Conservation (phyloP, 1,284 basidiomycete genomes). For the Ustilago esculenta region DNA sequence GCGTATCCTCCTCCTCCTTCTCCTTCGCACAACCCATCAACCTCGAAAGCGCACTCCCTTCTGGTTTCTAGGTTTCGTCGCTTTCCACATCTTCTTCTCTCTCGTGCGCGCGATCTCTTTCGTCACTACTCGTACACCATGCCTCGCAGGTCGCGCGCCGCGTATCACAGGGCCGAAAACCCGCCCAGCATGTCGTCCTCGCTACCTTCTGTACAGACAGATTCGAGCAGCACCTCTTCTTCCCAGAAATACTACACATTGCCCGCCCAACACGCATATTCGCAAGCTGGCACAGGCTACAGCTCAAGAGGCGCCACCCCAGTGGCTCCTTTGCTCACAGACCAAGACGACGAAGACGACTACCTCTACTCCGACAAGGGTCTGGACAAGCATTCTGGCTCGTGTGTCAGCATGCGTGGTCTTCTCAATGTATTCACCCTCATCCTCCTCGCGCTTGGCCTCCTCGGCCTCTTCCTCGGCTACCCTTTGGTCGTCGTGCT, state of each 20-base stretch:
- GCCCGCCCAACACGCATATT: constrained; percentile 5
- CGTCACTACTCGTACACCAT: no score
- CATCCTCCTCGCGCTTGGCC: constrained; percentile 47
- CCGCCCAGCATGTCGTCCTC: constrained; percentile 34
- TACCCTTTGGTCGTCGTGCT: constrained; percentile 59
- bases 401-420: constrained; percentile 47
- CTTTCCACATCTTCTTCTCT: no score
- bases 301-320: background rate
- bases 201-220: constrained; percentile 31
- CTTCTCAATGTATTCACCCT: constrained; percentile 60
- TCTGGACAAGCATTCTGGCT: constrained; percentile 21
- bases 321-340: constrained; percentile 25
- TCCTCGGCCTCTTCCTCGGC: constrained; percentile 62
- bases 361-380: constrained; percentile 38
- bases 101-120: no score
- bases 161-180: constrained; percentile 40
- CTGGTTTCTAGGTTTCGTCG: no score
- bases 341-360: constrained; percentile 45
- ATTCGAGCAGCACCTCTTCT: constrained; percentile 34
- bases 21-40: background rate
- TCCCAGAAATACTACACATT: constrained; percentile 38
- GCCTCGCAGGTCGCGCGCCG: constrained; percentile 21
- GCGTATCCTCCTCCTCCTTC: no score
- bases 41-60: no score
- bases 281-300: constrained; percentile 8